phyloP scores from a whole-genome alignment of 345 rosid genomes.

The Arabis alpina region DNA sequence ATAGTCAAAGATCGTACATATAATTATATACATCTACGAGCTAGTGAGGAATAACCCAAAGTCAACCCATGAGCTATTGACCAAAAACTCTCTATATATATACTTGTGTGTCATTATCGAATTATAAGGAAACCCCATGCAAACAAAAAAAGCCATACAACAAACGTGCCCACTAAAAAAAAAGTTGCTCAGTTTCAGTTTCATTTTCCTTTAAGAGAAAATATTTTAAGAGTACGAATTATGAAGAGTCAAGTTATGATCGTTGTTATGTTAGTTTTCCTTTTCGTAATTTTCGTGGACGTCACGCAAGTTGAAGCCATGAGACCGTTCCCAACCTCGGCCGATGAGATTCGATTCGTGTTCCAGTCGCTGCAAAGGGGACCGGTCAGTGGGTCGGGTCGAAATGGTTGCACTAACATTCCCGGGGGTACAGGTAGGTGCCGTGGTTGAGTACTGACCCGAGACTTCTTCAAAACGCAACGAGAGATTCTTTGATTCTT shows the following conservation, averaged over 20 bases:
- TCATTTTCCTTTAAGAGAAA: neutral
- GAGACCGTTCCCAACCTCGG: constrained; percentile 29
- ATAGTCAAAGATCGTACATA: constrained; percentile 33
- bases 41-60: constrained; percentile 8
- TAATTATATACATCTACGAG: neutral
- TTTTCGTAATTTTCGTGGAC: constrained; percentile 12
- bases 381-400: too few species aligned
- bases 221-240: neutral
- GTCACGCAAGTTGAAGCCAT: constrained; percentile 30
- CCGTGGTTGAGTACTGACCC: too few species aligned
- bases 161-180: constrained; percentile 3
- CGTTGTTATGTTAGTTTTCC: constrained; percentile 4
- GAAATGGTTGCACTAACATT: too few species aligned
- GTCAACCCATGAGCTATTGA: constrained; percentile 26
- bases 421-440: too few species aligned
- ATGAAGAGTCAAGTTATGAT: constrained; percentile 31
- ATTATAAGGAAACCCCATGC: constrained; percentile 25
- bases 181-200: neutral
- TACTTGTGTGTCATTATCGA: neutral
- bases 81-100: constrained; percentile 16
- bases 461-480: too few species aligned
- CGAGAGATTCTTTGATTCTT: too few species aligned
- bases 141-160: constrained; percentile 15
- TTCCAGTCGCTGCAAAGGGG: constrained; percentile 14
- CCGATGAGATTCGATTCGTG: constrained; percentile 23